phyloP scores from a whole-genome alignment of 1,284 basidiomycete genomes.

The Ganoderma lucidum region DNA sequence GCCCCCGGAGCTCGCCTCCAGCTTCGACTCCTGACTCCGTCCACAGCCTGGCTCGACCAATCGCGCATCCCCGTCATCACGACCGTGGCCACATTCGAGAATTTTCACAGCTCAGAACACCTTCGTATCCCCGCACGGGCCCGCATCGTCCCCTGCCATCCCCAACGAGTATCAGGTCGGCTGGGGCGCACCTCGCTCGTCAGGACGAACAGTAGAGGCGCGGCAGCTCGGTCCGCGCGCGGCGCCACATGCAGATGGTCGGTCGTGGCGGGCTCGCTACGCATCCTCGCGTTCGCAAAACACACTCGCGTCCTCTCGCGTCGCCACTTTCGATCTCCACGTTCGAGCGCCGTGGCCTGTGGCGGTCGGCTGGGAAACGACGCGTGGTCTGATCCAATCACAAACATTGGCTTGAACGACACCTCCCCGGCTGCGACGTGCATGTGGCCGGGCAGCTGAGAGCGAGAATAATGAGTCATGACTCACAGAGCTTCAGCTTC shows the following conservation, averaged over 20 bases:
- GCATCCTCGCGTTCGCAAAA: neutral
- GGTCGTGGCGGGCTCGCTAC: neutral
- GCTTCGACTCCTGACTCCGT: neutral
- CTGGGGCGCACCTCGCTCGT: neutral
- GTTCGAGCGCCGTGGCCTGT: neutral
- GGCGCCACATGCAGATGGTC: neutral
- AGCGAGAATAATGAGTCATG: slow-evolving; percentile 18
- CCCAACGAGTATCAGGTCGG: neutral
- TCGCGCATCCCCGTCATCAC: neutral
- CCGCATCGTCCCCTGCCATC: neutral
- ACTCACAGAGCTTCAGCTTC: no score
- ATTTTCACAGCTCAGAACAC: neutral
- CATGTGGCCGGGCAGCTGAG: slow-evolving; percentile 26
- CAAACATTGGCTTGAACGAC: slow-evolving; percentile 7
- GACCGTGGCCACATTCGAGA: neutral
- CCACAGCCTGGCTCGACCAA: neutral
- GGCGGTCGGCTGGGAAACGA: neutral
- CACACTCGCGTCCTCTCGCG: neutral
- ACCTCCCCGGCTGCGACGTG: slow-evolving; percentile 26
- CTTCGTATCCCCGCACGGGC: slow-evolving; percentile 8
- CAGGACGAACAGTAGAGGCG: neutral
- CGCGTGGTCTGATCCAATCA: neutral
- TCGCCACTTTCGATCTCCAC: neutral
- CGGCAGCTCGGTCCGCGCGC: neutral
- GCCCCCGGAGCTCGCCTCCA: neutral